Evolutionary conservation across 2,329 filamentous ascomycete species (phyloP), one percentile per base, ranked within the genome.

Genomic region (Trichoderma afroharzianum): DNA sequence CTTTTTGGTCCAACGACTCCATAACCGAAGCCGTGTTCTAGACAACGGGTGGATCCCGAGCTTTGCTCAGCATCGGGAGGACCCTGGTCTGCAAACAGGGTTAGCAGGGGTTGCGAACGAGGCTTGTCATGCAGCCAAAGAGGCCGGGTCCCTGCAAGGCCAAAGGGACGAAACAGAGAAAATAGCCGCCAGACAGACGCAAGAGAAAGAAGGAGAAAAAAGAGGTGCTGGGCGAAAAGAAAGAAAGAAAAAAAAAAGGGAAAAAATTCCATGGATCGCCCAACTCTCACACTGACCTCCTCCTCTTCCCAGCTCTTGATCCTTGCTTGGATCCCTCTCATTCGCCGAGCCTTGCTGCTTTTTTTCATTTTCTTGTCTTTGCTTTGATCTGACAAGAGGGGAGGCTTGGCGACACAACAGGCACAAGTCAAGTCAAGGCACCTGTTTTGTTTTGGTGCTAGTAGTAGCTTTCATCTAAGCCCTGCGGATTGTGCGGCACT

Each of bases 21-120:
- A 33, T 63, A 28, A 63, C 39, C 53, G 33, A 39, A 58, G 64
- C 64, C 24, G 26, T 50, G 66, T 61, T 68, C 66, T 61, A 62
- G 66, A 68, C 55, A 68, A 61, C 36, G 66, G 66, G 57, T 68
- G 66, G 66, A 68, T 36, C 66, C 66, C 66, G 57, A 62, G 57
- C 57, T 36, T 61, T 61, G 55, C 28, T 58, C 36, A 50, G 18
- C 66, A 33, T 61, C 66, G 57, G 57, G 39, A 53, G 36, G 53
- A 43, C 55, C 64, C 53, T 39, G 36, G 12, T 30, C 66, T 43
- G 66, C 66, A 62, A 50, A 59, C 57, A 33, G 66, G 26, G 39
- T 61, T 47, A 18, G 33, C 57, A 61, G 57, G 66, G 66, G 47
- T 59, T 68, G 53, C n/a, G 63, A 24, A 57, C 18, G 57, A 68